Evolutionary conservation across 1,284 basidiomycete genomes (phyloP).

Genomic region (Microbotryum scabiosae): DNA sequence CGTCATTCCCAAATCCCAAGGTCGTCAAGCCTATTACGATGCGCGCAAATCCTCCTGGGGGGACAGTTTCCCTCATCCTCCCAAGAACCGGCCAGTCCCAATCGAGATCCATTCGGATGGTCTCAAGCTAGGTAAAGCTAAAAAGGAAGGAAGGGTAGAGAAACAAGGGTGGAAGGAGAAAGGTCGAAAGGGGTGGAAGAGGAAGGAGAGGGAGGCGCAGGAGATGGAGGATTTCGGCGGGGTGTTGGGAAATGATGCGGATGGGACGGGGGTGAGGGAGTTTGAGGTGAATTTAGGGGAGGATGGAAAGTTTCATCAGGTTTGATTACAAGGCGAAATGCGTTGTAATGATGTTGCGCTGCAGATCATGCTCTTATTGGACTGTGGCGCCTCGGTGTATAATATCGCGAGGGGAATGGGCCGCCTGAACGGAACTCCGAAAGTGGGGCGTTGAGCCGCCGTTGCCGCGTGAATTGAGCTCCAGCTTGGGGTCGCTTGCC

Average conservation of each 20-base stretch:
- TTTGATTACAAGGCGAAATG: neutral
- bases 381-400: too few relatives aligned
- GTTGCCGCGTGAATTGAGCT: too few relatives aligned
- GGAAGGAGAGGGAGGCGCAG: constrained; percentile 5
- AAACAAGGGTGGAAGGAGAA: constrained; percentile 16
- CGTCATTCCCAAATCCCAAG: constrained; percentile 83
- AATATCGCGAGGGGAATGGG: too few relatives aligned
- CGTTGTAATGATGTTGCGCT: neutral
- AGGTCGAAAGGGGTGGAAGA: constrained; percentile 6
- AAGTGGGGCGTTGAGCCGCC: too few relatives aligned
- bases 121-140: constrained; percentile 22
- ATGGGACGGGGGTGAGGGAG: neutral
- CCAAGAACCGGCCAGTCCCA: constrained; percentile 15
- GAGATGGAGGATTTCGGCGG: neutral
- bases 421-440: too few relatives aligned
- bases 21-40: constrained; percentile 89
- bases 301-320: constrained; percentile 7
- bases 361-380: too few relatives aligned
- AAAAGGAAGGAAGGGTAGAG: constrained; percentile 1
- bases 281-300: constrained; percentile 4
- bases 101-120: neutral
- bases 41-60: constrained; percentile 90
- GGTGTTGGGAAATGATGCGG: neutral
- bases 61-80: constrained; percentile 77
- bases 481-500: too few relatives aligned